Evolutionary conservation across 208 protist species (phyloP), one percentile per base, ranked within the genome.

Genomic region (Trypanosomatidae sp.): DNA sequence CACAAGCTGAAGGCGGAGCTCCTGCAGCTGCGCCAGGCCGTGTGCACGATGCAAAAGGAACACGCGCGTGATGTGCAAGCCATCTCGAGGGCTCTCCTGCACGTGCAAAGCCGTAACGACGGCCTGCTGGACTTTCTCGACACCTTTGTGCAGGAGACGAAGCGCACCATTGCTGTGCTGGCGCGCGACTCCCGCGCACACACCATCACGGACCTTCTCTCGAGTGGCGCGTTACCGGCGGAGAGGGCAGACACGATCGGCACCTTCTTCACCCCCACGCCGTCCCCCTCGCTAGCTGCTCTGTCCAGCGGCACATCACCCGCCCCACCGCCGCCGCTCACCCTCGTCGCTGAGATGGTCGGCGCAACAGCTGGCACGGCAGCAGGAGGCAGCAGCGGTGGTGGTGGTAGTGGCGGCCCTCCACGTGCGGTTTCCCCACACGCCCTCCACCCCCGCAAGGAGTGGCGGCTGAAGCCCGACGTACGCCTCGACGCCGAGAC

Each of bases 71-170:
- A 85, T 9, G 71, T 85, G 43, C 72, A 68, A 25, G 66, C 43
- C 5, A 43, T 88, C 17, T 28, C 65, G 30, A 52, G 67, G 15
- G 77, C 75, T 6, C 66, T 88, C 22, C 10, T 58, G 17, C 41
- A 62, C 8, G 43, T 82, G 22, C 80, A 88, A 43, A 80, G 68
- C 56, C 77, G 84, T 53, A 83, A 72, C 47, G 78, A 88, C 50
- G 84, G 56, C 39, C 50, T 88, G 49, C 73, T 82, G 3, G 81
- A 88, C 75, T 88, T 84, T 50, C 71, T 88, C 66, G 55, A 66
- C 46, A 81, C 73, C 6, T 85, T 74, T 62, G 77, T 77, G 62
- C 44, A 66, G 50, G 53, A 75, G 53, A 67, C 76, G 49, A 50
- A 44, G 65, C 52, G 53, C 5, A 80, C 70, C 2, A 50, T 80